These are phyloP conservation scores for Diversispora epigaea DNA, from an alignment of 192 early-diverging fungal species.

Conservation along the genomic window DNA sequence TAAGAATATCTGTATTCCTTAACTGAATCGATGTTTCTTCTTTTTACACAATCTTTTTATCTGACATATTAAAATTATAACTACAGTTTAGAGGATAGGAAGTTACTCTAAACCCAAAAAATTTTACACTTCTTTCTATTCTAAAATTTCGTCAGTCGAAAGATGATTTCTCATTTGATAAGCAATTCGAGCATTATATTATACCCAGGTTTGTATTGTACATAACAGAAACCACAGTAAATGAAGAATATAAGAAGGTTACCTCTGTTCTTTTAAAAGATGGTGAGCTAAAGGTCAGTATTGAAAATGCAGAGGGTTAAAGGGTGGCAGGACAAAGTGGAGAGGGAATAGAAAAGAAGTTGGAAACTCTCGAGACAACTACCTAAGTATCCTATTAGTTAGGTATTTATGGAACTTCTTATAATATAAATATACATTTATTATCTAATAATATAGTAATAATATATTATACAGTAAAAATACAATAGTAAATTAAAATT, in stretches of 20 bases:
- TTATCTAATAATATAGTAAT: too few species aligned
- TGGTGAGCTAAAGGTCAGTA: constrained; percentile 2
- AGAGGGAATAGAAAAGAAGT: constrained; percentile 2
- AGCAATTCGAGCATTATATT: not conserved
- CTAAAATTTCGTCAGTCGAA: constrained; percentile 17
- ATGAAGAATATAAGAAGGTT: constrained; percentile 16
- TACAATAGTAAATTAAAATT: too few species aligned
- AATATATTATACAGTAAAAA: too few species aligned
- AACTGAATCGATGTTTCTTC: too few species aligned
- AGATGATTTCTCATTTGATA: constrained; percentile 12
- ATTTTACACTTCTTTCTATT: constrained; percentile 5
- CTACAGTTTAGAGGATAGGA: constrained; percentile 18
- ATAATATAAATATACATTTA: too few species aligned
- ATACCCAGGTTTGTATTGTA: constrained; percentile 17
- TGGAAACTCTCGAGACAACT: constrained; percentile 8
- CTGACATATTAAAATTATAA: not conserved
- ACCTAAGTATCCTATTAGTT: constrained; percentile 18
- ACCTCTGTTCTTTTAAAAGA: not conserved
- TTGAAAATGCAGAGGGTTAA: not conserved
- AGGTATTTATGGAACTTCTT: too few species aligned
- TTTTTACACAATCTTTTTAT: too few species aligned
- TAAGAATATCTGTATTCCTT: too few species aligned
- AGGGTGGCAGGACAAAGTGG: too few species aligned
- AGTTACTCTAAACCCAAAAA: not conserved
- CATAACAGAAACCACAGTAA: not conserved